Conservation (phyloP, 306 rosid genomes). For the Clitoria ternatea region DNA sequence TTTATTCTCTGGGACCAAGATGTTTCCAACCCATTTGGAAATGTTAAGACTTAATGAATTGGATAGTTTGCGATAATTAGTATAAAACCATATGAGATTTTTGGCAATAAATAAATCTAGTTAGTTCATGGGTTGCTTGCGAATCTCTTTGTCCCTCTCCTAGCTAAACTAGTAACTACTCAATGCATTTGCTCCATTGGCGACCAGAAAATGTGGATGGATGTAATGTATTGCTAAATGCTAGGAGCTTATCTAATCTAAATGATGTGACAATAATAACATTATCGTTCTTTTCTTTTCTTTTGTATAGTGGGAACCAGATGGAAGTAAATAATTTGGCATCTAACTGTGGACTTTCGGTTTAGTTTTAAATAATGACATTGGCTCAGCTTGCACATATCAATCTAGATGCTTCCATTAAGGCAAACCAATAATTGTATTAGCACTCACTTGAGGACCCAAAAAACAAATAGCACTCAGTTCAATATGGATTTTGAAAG, state of each 20-base stretch:
- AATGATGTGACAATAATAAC: constrained; percentile 26
- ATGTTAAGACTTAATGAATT: constrained; percentile 16
- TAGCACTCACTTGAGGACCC: not conserved
- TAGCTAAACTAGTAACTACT: not conserved
- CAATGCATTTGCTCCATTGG: not conserved
- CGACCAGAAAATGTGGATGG: not conserved
- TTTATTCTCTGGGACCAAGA: constrained; percentile 68
- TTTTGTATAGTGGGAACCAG: constrained; percentile 24
- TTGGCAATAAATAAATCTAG: constrained; percentile 25
- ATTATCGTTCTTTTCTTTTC: constrained; percentile 4
- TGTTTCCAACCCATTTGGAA: constrained; percentile 64
- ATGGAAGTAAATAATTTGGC: constrained; percentile 6
- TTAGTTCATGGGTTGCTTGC: not conserved
- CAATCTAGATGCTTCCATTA: constrained; percentile 9
- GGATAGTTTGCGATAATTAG: constrained; percentile 20
- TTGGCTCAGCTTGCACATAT: not conserved
- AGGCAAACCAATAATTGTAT: not conserved
- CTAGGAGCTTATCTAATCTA: constrained; percentile 10
- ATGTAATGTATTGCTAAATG: not conserved
- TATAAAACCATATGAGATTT: constrained; percentile 18
- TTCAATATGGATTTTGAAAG: not conserved
- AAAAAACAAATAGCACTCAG: not conserved
- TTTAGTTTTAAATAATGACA: not conserved
- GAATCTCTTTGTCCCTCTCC: constrained; percentile 4
- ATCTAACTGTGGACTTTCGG: not conserved